Conservation (phyloP, 2,329 filamentous ascomycete genomes). For the Colletotrichum somersetense region DNA sequence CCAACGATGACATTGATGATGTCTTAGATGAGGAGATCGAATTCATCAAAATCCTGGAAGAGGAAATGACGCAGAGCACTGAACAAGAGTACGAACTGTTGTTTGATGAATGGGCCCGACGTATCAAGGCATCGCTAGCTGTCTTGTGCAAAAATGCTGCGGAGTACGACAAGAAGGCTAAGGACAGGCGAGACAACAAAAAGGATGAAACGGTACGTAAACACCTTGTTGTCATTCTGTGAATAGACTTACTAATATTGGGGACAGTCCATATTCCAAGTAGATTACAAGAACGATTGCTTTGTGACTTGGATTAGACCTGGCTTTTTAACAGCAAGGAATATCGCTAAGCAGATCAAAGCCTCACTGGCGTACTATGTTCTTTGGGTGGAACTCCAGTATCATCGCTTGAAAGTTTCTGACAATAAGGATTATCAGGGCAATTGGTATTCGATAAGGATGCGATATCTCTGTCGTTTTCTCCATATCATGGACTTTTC, state of each 20-base stretch:
- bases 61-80: background rate
- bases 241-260: fast-evolving
- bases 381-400: background rate
- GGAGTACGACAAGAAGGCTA: background rate
- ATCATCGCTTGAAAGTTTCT: background rate
- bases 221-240: background rate
- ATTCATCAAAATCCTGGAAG: background rate
- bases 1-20: background rate
- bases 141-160: background rate
- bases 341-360: background rate
- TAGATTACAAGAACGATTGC: background rate
- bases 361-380: background rate
- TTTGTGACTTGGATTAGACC: fast-evolving
- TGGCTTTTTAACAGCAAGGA: fast-evolving
- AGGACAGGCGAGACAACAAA: too few species aligned
- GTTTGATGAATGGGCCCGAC: background rate
- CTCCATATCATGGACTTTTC: background rate
- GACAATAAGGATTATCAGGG: background rate
- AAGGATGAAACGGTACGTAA: background rate
- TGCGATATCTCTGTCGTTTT: background rate
- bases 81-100: background rate
- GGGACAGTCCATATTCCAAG: background rate
- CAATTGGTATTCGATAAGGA: background rate
- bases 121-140: background rate
- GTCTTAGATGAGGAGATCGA: background rate